Base-by-base conservation (phyloP, 768 basidiomycete species). In the Leucocoprinus sp. region DNA sequence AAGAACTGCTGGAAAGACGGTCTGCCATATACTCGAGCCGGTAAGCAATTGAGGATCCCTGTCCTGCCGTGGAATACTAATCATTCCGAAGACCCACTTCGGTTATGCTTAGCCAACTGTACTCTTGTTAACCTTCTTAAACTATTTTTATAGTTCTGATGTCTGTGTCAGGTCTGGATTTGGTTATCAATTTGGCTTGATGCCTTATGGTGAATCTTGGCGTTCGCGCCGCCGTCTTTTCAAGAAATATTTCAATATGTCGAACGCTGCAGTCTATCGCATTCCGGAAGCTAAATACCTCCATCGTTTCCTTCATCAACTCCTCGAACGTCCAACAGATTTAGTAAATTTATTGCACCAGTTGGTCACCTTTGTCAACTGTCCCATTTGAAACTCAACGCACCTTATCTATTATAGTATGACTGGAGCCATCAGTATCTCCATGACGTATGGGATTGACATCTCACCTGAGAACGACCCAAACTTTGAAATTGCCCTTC, bases 361-460 rank as follows among this genome's bases (percentile, higher is more conserved):
- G 44, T 38, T 17, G 8, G 44, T 23, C 15, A 12, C 18, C n/a
- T 37, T 24, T 8, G 11, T 42, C 33, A 4, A 9, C 8, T 6
- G 12, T 1, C 17, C 12, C 18, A n/a, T 3, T 5, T 24, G 19
- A 33, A 15, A 26, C 14, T 42, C 19, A 23, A 49, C 36, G 22
- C 3, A 15, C 26, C 17, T 19, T 18, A 19, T 2, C 24, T 7
- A 3, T 26, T 19, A 7, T 38, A 61, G 58, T 26, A 53, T 53
- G 44, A 48, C 55, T 7, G 61, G 57, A 2, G 58, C 57, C 6
- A 50, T 62, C 5, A 57, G 62, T 2, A 50, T 65, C 23, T 52
- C 55, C 2, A 43, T 63, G 14, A 55, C 64, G 1, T 61, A 64
- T 45, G 64, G 64, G 1, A 55, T 62, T 33, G 49, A 57, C 23